phyloP scores from a whole-genome alignment of 345 rosid genomes.

The Brassica juncea region DNA sequence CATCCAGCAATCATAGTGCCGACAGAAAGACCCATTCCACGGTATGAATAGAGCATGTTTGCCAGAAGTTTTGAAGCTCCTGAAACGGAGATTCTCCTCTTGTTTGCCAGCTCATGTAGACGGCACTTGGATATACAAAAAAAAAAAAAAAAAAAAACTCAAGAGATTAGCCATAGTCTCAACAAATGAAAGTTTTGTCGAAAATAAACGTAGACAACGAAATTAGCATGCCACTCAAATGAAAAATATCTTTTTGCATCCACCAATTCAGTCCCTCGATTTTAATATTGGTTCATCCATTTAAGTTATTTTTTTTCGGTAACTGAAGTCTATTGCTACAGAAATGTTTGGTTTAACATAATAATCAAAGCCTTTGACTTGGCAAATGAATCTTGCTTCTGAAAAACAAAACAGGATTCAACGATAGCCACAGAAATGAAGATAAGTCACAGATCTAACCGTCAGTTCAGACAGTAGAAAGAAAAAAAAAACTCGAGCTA shows the following conservation, averaged over 20 bases:
- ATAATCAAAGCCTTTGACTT: background rate
- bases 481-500: background rate
- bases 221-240: background rate
- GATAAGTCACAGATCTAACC: background rate
- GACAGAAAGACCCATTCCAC: constrained; percentile 98
- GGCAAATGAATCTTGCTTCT: background rate
- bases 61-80: constrained; percentile 99
- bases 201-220: background rate
- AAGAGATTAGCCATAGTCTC: constrained; percentile 22
- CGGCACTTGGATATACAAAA: constrained; percentile 66
- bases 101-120: constrained; percentile 95
- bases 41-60: constrained; percentile 94
- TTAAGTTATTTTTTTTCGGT: background rate
- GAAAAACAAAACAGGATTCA: constrained; percentile 8
- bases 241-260: background rate
- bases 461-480: background rate
- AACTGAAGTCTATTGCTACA: background rate
- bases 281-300: constrained; percentile 10
- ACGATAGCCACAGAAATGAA: background rate
- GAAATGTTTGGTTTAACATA: background rate
- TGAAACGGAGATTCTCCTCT: constrained; percentile 93
- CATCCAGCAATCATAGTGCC: constrained; percentile 99
- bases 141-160: constrained; percentile 13
- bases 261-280: background rate
- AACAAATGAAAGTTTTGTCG: background rate